phyloP scores from a whole-genome alignment of 2,329 filamentous ascomycete genomes.

The Xylariaceae sp. region DNA sequence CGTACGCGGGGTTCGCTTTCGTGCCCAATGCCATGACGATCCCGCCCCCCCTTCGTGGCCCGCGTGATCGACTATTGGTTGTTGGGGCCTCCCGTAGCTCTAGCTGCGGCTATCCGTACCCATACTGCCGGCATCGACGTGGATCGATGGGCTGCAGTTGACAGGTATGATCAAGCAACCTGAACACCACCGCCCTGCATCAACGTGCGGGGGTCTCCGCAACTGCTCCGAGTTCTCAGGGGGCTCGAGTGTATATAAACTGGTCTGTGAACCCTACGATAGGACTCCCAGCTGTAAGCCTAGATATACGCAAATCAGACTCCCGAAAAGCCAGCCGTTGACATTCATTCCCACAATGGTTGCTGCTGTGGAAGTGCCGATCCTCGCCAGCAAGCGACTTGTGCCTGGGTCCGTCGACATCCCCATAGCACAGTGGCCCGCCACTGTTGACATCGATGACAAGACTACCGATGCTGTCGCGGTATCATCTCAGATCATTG shows the following conservation, averaged over 20 bases:
- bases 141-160: not conserved
- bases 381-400: constrained; percentile 30
- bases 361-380: constrained; percentile 1
- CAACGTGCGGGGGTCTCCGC: constrained; percentile 10
- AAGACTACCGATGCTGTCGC: constrained; percentile 35
- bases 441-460: constrained; percentile 29
- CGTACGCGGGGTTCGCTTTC: too few relatives aligned
- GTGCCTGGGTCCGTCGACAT: constrained; percentile 38
- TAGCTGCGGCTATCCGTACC: too few relatives aligned
- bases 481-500: constrained; percentile 37
- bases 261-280: not conserved
- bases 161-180: not conserved
- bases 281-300: too few relatives aligned
- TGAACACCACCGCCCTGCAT: not conserved
- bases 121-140: not conserved
- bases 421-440: constrained; percentile 40
- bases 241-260: constrained; percentile 6
- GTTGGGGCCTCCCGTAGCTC: too few relatives aligned
- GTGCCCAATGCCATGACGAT: too few relatives aligned
- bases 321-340: not conserved
- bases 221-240: not conserved
- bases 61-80: too few relatives aligned
- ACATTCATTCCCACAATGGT: constrained; percentile 12
- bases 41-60: too few relatives aligned
- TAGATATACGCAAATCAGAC: not conserved